Evolutionary conservation across 1,284 basidiomycete species (phyloP), one percentile per base, ranked within the genome.

Genomic region (Ustilago curta): DNA sequence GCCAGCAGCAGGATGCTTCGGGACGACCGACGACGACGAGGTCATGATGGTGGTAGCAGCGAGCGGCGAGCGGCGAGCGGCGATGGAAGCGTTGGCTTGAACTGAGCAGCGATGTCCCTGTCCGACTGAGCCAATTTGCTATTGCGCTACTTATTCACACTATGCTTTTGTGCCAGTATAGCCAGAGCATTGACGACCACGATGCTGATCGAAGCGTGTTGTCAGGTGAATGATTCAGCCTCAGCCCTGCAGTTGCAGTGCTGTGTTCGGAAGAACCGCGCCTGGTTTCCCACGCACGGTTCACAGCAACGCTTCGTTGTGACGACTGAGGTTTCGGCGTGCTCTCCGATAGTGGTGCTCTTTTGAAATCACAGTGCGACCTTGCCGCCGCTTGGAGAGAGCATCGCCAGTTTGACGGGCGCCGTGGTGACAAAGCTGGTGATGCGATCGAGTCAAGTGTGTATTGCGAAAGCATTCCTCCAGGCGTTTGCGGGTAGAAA

Each of bases 1-100:
- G 37, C 53, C 18, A 40, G 29, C 42, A 37, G 29, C 42, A 37
- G 37, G 11, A 8, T n/a, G 21, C 12, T 18, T 52, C 18, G 21
- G 7, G 25, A 21, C 16, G n/a, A 27, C 18, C 1, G 11, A 11
- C 11, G 53, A 11, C 11, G 53, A 44, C 11, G 53, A 44, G 50
- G 21, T 48, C 61, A 70, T 65, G 58, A 32, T 61, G 58, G 48
- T 42, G 31, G 47, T 47, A 18, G 18, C 7, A 14, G 29, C 35
- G 35, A 27, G 18, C 14, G 19, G 42, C 35, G 35, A 18, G 18
- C 7, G 19, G 29, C 35, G 35, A 27, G 18, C 14, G 19, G 42
- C 35, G 35, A n/a, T n/a, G n/a, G n/a, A n/a, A n/a, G n/a, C n/a
- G n/a, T n/a, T n/a, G n/a, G n/a, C 35, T 37, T 16, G 35, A 14